Base-by-base conservation (phyloP, 129 eudicot species). In the Dittrichia graveolens region DNA sequence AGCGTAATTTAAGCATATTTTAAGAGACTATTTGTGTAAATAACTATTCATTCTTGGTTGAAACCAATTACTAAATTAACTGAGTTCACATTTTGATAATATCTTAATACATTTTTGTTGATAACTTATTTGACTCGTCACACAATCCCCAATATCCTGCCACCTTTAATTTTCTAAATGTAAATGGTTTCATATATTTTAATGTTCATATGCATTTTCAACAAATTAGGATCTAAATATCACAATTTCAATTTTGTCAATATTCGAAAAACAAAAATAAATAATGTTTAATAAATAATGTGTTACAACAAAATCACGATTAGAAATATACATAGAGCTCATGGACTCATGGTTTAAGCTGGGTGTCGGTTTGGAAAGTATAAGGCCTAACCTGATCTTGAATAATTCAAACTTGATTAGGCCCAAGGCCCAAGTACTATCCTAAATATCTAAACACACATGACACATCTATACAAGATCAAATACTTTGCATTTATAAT, bases 401-500 rank as follows among this genome's bases (percentile, higher is more conserved):
- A 24, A 77, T 19, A 45, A 60, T 77, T 37, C 70, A 75, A 69
- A 53, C 18, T 67, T 38, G 60, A 10, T n/a, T 31, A 56, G 57
- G 42, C 45, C 66, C 7, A 6, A 57, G 37, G 50, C 50, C 40
- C 12, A 42, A 7, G 15, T 14, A 39, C 19, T 5, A 13, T 69
- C 40, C 39, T 39, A 73, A 60, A 39, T 42, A 73, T 46, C 40
- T 11, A 63, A 74, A 59, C 14, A 24, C 45, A 24, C 37, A 55
- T 65, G 8, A 24, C 45, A 24, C 37, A 55, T 65, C 31, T 42
- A 15, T 61, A 71, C 35, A 77, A 57, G 31, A 54, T 61, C 43
- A 71, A 34, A 71, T 19, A 11, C 18, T 35, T 62, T 63, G 72
- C 77, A 71, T 63, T 49, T n/a, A 63, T 71, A 53, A 62, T 61